Base-by-base conservation (phyloP, 2,329 filamentous ascomycete genomes). In the Truncatella angustata region DNA sequence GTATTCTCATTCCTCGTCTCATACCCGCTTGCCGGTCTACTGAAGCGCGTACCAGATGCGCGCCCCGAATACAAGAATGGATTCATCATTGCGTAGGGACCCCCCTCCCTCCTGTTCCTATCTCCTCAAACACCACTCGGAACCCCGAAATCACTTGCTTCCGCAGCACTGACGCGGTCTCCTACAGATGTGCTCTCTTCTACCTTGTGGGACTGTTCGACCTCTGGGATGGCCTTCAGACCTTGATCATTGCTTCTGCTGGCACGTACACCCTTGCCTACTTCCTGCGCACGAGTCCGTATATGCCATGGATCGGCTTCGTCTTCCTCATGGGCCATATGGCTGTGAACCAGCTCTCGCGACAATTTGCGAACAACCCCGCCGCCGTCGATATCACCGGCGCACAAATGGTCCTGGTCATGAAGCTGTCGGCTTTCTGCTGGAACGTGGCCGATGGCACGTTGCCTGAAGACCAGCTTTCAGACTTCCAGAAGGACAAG, bases 271-370 rank as follows among this genome's bases (percentile, higher is more conserved):
- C 80, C 57, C 94, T 99, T 60, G 88, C 93, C 49, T 84, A 87
- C 59, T 92, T 86, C 67, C 76, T 97, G 40, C 82, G 91, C 59
- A 70, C 69, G 32, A 92, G 91, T 18, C 90, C 91, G 1, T 90
- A 93, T 67, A 99, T 99, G 94, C 94, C 94, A 74, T 99, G 94
- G 94, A 79, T 97, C 46, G 91, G 86, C 54, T 99, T 99, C 70
- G 77, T 90, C 46, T 97, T 96, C 66, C 76, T 96, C 52, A 97
- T 99, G 93, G 87, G 86, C 51, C 93, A 99, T 72, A 90, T 97
- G 87, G 93, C 92, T 42, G 69, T 93, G 63, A 96, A 85, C 68
- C 94, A 99, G 69, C 87, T 99, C 56, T 76, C 83, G 53, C 88
- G 95, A 35, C 91, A 96, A 70, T 81, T 85, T 35, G 74, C 80